Evolutionary conservation across 768 basidiomycete genomes (phyloP), one percentile per base, ranked within the genome.

Genomic region (Collybia sp.): DNA sequence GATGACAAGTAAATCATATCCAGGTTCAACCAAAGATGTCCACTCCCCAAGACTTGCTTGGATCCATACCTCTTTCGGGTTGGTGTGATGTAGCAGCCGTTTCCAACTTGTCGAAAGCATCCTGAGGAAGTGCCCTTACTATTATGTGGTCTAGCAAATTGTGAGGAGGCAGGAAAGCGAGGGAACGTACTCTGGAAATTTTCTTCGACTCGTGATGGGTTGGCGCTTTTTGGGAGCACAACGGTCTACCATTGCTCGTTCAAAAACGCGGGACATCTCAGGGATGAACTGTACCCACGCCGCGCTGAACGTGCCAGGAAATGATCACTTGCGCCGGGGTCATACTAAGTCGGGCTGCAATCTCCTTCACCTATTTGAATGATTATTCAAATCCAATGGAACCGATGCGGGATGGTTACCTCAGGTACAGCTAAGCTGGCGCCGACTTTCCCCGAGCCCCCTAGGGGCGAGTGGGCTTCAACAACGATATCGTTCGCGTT

Each of bases 161-260:
- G 13, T 4, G 9, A 19, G 3, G 8, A 25, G 47, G 40, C 30
- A 43, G 42, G 38, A 34, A 10, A 4, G 40, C 17, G n/a, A 30
- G 6, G 38, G 40, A 10, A 53, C 68, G 48, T 52, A 79, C 85
- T 65, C n/a, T 80, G 68, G 35, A 82, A 65, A 68, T 92, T 91
- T 60, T 87, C 85, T 46, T 72, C 66, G 30, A 92, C 71, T 20
- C 85, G 77, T 37, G 75, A 73, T 10, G 84, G 71, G 2, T 80
- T 83, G 12, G 88, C 85, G 51, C 83, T 86, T 72, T 90, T 92
- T 2, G 88, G 85, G 10, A 91, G 70, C 6, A 83, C 83, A 45
- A 84, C 69, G 40, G 82, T 80, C 83, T 85, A 53, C 19, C 46
- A 38, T 44, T 6, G 12, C n/a, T 30, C 17, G 36, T 9, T 9